A percentile compares a stretch with the other conserved stretches of the same genome.
Evolutionary conservation across 352 stramenopile species (phyloP).

Genomic region (Phytophthora megakarya): DNA sequence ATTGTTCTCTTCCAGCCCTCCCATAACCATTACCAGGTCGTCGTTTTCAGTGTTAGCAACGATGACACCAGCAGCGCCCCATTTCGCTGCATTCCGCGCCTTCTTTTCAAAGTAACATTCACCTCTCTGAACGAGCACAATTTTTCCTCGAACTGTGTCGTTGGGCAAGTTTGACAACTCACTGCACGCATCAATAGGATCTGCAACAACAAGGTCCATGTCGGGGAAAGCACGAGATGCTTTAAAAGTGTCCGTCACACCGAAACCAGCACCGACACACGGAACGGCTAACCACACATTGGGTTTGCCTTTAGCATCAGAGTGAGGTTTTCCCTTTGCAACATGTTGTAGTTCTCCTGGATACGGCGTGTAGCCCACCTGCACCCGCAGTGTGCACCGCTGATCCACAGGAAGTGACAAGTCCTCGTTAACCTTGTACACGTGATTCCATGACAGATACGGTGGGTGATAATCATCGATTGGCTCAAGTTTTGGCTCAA

Average conservation of each 20-base stretch:
- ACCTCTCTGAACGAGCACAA: constrained; percentile 58
- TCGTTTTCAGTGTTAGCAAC: constrained; percentile 70
- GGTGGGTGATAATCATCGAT: constrained; percentile 41
- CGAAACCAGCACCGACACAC: constrained; percentile 68
- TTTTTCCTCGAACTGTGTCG: constrained; percentile 45
- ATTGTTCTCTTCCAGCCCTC: constrained; percentile 35
- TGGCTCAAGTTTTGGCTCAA: constrained; percentile 9
- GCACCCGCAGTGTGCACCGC: constrained; percentile 41
- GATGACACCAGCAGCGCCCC: constrained; percentile 58
- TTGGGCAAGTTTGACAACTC: constrained; percentile 36
- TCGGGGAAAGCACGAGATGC: constrained; percentile 28
- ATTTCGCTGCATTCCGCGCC: constrained; percentile 51
- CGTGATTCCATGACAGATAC: constrained; percentile 42
- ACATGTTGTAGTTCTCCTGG: constrained; percentile 15
- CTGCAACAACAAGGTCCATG: constrained; percentile 48
- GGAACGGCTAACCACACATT: constrained; percentile 48
- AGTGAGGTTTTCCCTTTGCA: constrained; percentile 16
- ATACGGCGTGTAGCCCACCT: constrained; percentile 26
- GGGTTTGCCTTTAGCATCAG: constrained; percentile 18
- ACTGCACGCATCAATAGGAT: constrained; percentile 60
- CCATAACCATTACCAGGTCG: constrained; percentile 84
- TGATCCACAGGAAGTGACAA: constrained; percentile 37
- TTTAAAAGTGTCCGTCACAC: constrained; percentile 41
- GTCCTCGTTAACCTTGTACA: constrained; percentile 48
- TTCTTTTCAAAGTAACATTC: constrained; percentile 82